Evolutionary conservation across 106 monocot species (phyloP).

Genomic region (Chionographis japonica): DNA sequence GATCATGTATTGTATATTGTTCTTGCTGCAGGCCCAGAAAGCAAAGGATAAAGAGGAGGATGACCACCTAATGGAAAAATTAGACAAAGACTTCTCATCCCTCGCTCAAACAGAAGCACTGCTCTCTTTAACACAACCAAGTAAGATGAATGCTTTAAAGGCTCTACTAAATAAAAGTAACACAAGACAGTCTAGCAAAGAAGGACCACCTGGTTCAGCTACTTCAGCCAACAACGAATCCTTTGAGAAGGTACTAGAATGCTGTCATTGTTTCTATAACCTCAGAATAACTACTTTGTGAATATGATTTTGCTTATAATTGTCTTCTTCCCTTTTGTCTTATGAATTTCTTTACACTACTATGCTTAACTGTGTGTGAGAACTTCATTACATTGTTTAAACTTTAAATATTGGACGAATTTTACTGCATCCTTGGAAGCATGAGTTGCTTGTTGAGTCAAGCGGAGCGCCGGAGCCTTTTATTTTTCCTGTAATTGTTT

Average conservation of each 20-base stretch:
- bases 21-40: slow-evolving; percentile 61
- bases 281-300: no score
- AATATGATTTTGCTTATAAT: background rate
- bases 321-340: background rate
- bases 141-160: slow-evolving; percentile 48
- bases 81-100: slow-evolving; percentile 60
- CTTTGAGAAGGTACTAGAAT: slow-evolving; percentile 37
- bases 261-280: background rate
- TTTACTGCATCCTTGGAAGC: no score
- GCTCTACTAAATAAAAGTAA: slow-evolving; percentile 35
- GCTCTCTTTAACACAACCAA: slow-evolving; percentile 39
- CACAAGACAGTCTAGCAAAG: slow-evolving; percentile 8
- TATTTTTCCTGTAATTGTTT: no score
- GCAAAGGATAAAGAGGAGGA: slow-evolving; percentile 84
- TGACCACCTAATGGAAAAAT: slow-evolving; percentile 54
- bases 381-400: no score
- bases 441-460: no score
- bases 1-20: slow-evolving; percentile 3
- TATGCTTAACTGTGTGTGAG: background rate
- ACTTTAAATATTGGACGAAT: no score
- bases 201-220: slow-evolving; percentile 22
- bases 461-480: no score
- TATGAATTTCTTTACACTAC: background rate
- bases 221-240: slow-evolving; percentile 18
- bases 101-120: slow-evolving; percentile 71